Evolutionary conservation across 2,329 filamentous ascomycete species (phyloP).

Genomic region (Xylaria sp.): DNA sequence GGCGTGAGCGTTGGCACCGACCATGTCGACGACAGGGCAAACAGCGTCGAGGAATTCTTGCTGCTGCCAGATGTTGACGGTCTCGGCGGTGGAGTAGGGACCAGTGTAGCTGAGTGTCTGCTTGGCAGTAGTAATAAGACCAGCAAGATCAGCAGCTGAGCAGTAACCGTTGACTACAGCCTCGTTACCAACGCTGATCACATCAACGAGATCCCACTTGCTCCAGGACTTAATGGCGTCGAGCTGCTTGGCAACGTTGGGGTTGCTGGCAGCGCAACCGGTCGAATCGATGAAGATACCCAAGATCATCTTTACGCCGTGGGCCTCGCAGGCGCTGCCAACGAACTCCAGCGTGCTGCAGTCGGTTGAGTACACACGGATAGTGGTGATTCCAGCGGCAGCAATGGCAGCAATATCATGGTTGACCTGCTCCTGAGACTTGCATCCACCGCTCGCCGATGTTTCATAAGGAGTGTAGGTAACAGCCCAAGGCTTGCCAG

Average conservation of each 20-base stretch:
- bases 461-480: constrained; percentile 72
- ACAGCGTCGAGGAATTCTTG: constrained; percentile 52
- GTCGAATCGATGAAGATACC: constrained; percentile 77
- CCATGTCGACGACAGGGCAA: constrained; percentile 70
- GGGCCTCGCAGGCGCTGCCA: constrained; percentile 58
- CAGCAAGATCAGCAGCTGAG: constrained; percentile 57
- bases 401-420: constrained; percentile 59
- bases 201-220: constrained; percentile 69
- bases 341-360: constrained; percentile 76
- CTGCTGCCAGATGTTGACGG: constrained; percentile 71
- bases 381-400: constrained; percentile 58
- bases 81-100: constrained; percentile 78
- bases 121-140: constrained; percentile 66
- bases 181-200: constrained; percentile 89
- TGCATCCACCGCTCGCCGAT: constrained; percentile 54
- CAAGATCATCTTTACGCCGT: constrained; percentile 74
- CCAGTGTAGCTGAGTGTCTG: constrained; percentile 66
- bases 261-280: constrained; percentile 51
- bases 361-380: constrained; percentile 90
- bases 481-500: constrained; percentile 61
- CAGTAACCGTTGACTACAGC: constrained; percentile 70
- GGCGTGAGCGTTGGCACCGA: constrained; percentile 83
- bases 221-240: constrained; percentile 65
- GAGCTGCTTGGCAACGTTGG: constrained; percentile 68
- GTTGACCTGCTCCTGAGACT: constrained; percentile 52